Evolutionary conservation across 139 green algal genomes (phyloP), one percentile per base, ranked within the genome.

Genomic region (Volvox reticuliferus): DNA sequence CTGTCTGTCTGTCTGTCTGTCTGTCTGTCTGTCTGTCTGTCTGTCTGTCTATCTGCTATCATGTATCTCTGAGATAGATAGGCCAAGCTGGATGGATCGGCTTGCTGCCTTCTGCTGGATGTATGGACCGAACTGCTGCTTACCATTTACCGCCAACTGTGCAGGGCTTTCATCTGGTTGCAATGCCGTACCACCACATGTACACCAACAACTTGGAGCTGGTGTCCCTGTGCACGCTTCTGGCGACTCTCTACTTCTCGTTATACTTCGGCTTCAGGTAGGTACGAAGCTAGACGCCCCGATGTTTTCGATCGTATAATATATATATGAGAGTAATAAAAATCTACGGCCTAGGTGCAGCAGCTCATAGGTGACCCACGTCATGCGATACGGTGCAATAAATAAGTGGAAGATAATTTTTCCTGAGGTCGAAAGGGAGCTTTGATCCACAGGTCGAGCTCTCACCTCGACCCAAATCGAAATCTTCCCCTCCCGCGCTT

Each of bases 201-300:
- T 82, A 82, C 50, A 90, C 73, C 50, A 90, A 90, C 73, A 77
- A 63, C n/a, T 44, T 90, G 37, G 86, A 90, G 86, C 9, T 69
- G 17, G n/a, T 76, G 17, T 83, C 86, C 2, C 37, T 83, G 21
- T 37, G 33, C 44, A 35, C 35, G n/a, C 71, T 90, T 24, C 71
- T 90, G n/a, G 3, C 33, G n/a, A 90, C 71, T 1, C 30, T 90
- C 0, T 90, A 90, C 73, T 67, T 90, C n/a, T 84, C 71, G 1
- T 28, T 90, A 1, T 90, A 84, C 69, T 83, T 90, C 68, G 55
- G 68, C 68, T 62, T 89, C 69, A 79, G 65, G 82, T 88, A 13
- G 37, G 16, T 36, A 30, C 5, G 76, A 20, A 82, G 24, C 12
- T 61, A 62, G 17, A 36, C 55, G 76, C 30, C 71, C 65, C 24